Evolutionary conservation across 768 basidiomycete species (phyloP), one percentile per base, ranked within the genome.

Genomic region (Tricholomella constricta): DNA sequence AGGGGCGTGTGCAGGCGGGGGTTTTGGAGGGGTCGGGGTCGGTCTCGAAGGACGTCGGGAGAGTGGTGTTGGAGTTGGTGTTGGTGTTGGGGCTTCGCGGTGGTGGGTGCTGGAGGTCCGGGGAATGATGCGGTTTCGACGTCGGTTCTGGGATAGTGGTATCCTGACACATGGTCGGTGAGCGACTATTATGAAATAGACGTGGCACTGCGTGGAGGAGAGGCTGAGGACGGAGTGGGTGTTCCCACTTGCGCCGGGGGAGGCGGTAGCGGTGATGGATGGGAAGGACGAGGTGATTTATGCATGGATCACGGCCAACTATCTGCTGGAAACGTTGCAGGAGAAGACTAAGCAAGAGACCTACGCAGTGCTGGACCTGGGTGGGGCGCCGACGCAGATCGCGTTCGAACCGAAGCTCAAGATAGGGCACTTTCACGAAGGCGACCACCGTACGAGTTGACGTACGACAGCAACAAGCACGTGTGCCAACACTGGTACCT

Each of bases 291-390:
- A 98, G 70, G 96, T 93, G 27, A 92, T 98, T n/a, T 98, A 91
- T 66, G 94, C 96, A 25, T 98, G 96, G 95, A 93, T 98, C 59
- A 97, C 96, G 15, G 93, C 91, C 54, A 98, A 98, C 71, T 98
- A 97, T 72, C 78, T 98, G 43, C 74, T 96, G 37, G 79, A 80
- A 46, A 83, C 88, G 34, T 84, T 97, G 63, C 80, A 74, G 25
- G 77, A 58, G 44, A 48, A 26, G 22, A 31, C n/a, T n/a, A n/a
- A n/a, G n/a, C n/a, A 19, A 23, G 37, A 37, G 35, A 59, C 75
- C 15, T 91, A 89, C 59, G 96, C 96, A 20, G 94, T 97, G 38
- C 85, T 98, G 45, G 97, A 98, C 66, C 83, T 99, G 44, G 97
- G 97, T 4, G 97, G 97, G 2, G 97, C 91, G 26, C 95, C 94